Evolutionary conservation across 208 protist genomes (phyloP).

Genomic region (Wallacemonas sp.): DNA sequence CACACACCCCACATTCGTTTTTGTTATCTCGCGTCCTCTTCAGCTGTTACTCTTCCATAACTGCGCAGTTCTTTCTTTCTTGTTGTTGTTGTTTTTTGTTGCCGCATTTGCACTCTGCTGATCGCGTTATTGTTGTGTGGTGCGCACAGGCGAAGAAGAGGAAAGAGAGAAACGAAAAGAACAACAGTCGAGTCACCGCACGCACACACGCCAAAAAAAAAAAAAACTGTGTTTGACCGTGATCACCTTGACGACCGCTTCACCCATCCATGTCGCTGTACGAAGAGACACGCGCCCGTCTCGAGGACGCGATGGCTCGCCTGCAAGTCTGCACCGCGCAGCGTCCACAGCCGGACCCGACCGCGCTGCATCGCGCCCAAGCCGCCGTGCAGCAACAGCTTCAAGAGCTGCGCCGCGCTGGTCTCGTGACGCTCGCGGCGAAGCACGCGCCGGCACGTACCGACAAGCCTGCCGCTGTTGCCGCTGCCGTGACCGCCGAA

Average conservation of each 20-base stretch:
- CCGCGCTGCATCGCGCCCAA: slow-evolving; percentile 16
- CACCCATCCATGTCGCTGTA: slow-evolving; percentile 11
- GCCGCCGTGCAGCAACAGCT: slow-evolving; percentile 16
- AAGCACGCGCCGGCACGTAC: neutral
- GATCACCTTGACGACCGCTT: too few species aligned
- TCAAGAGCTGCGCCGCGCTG: slow-evolving; percentile 18
- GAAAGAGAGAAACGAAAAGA: too few species aligned
- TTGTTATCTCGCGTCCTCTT: too few species aligned
- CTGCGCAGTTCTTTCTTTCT: too few species aligned
- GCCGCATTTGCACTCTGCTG: neutral
- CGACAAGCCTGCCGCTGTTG: neutral
- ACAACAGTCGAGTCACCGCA: too few species aligned
- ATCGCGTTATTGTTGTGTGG: too few species aligned
- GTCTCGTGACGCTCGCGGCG: slow-evolving; percentile 12
- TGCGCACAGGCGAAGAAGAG: too few species aligned
- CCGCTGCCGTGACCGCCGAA: neutral
- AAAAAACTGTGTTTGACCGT: slow-evolving; percentile 1
- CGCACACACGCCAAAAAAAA: too few species aligned
- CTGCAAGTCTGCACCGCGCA: slow-evolving; percentile 9
- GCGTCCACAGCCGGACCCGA: neutral
- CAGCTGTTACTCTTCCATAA: too few species aligned
- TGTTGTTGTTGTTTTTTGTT: neutral
- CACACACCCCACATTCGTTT: neutral
- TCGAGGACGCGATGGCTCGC: neutral
- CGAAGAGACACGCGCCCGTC: neutral